Conservation (phyloP, 352 stramenopile species). For the Phytophthora lateralis region DNA sequence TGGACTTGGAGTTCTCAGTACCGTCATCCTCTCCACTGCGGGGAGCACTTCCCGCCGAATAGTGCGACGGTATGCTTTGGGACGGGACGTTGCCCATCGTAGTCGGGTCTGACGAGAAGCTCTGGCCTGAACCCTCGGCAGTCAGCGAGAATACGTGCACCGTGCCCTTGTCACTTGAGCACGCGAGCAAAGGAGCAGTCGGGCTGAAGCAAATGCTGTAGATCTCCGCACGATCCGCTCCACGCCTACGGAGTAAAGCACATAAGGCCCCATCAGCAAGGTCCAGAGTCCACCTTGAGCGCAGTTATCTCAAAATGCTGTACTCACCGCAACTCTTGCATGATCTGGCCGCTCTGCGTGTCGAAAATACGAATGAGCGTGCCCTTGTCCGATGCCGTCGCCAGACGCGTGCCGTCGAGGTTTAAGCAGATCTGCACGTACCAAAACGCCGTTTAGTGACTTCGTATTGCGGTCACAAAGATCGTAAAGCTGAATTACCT, state of each 20-base stretch:
- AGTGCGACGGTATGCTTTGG: slow-evolving; percentile 45
- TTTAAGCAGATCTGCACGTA: slow-evolving; percentile 88
- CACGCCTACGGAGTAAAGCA: slow-evolving; percentile 65
- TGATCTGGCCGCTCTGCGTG: slow-evolving; percentile 92
- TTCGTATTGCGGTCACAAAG: neutral
- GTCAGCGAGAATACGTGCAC: slow-evolving; percentile 95
- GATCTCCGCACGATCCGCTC: slow-evolving; percentile 96
- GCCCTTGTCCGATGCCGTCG: slow-evolving; percentile 96
- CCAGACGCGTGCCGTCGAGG: slow-evolving; percentile 93
- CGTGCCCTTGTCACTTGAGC: slow-evolving; percentile 97
- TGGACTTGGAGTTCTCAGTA: slow-evolving; percentile 90
- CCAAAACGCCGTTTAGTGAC: neutral
- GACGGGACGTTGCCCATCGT: slow-evolving; percentile 58
- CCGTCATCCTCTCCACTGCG: slow-evolving; percentile 75
- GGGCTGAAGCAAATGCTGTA: slow-evolving; percentile 97
- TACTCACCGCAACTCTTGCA: slow-evolving; percentile 80
- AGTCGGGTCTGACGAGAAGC: slow-evolving; percentile 59
- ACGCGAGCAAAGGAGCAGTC: slow-evolving; percentile 93
- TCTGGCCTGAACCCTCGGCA: slow-evolving; percentile 63
- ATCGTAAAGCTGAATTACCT: slow-evolving; percentile 42
- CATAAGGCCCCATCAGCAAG: slow-evolving; percentile 5
- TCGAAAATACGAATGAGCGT: slow-evolving; percentile 98
- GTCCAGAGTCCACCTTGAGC: too few species aligned
- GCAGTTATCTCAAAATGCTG: too few species aligned
- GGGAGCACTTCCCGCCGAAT: slow-evolving; percentile 48